phyloP scores from a whole-genome alignment of 1,284 basidiomycete genomes.

The Pseudozyma hubeiensis region DNA sequence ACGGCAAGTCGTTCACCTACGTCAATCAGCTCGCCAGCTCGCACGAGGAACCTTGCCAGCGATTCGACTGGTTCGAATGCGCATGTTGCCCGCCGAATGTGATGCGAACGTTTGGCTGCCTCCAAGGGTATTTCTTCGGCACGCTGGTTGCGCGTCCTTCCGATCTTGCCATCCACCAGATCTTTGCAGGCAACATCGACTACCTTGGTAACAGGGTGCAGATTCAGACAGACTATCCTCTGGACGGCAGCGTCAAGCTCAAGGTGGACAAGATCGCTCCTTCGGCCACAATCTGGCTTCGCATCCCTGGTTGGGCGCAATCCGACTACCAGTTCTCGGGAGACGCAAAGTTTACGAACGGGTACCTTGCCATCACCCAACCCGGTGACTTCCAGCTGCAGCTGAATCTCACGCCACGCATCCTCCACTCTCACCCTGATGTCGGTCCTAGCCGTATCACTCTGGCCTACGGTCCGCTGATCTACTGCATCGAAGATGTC shows the following conservation, averaged over 20 bases:
- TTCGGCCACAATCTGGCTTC: constrained; percentile 17
- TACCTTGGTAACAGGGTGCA: constrained; percentile 18
- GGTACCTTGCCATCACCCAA: constrained; percentile 10
- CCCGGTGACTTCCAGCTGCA: constrained; percentile 10
- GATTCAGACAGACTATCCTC: constrained; percentile 25
- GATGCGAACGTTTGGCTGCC: constrained; percentile 26
- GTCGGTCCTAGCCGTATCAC: constrained; percentile 16
- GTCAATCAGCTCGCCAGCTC: constrained; percentile 39
- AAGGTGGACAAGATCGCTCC: constrained; percentile 7
- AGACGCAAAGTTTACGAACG: neutral
- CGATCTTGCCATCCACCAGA: constrained; percentile 30
- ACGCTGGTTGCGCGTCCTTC: neutral
- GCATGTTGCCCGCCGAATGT: constrained; percentile 41
- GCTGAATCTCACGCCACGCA: constrained; percentile 14
- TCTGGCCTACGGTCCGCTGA: constrained; percentile 18
- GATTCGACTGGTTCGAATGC: constrained; percentile 37
- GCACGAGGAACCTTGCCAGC: constrained; percentile 25
- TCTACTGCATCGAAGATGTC: constrained; percentile 38
- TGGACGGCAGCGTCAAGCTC: constrained; percentile 8
- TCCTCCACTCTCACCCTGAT: constrained; percentile 26
- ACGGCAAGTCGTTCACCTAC: constrained; percentile 30
- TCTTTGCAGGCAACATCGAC: constrained; percentile 26
- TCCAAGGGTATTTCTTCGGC: constrained; percentile 40
- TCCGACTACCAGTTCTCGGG: constrained; percentile 12
- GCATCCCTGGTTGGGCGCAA: constrained; percentile 28